These are phyloP conservation scores for Colletotrichum nymphaeae DNA, from an alignment of 2,329 filamentous ascomycete genomes.

Conservation along the genomic window DNA sequence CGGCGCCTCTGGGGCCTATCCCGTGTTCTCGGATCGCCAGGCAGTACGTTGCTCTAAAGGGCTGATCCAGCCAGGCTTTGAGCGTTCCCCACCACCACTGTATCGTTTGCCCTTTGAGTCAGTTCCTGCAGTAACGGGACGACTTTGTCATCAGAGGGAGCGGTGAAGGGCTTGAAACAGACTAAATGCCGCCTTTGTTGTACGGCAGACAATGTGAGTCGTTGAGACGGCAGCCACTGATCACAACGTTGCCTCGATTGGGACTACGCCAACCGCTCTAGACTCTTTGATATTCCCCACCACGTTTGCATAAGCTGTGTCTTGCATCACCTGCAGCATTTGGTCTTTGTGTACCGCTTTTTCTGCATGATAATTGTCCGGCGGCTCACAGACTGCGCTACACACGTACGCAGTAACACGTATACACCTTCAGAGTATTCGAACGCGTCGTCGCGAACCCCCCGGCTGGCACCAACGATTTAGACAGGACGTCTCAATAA, in stretches of 20 bases:
- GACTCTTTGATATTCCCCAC: background rate
- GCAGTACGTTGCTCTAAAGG: background rate
- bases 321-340: background rate
- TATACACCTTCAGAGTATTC: background rate
- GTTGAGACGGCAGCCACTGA: slow-evolving; percentile 4
- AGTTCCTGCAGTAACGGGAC: slow-evolving; percentile 6
- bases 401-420: background rate
- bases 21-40: slow-evolving; percentile 7
- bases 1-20: background rate
- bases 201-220: background rate
- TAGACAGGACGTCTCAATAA: background rate
- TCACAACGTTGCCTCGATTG: slow-evolving; percentile 7
- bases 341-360: slow-evolving; percentile 4
- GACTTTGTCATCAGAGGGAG: background rate
- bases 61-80: background rate
- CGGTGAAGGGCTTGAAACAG: slow-evolving; percentile 29
- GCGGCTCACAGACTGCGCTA: background rate
- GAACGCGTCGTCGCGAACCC: background rate
- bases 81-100: background rate
- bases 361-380: slow-evolving; percentile 1
- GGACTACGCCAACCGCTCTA: slow-evolving; percentile 5
- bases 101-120: background rate
- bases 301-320: background rate
- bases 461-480: background rate
- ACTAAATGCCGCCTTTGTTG: slow-evolving; percentile 28